phyloP scores from a whole-genome alignment of 768 basidiomycete genomes.

The Collybia sp. region DNA sequence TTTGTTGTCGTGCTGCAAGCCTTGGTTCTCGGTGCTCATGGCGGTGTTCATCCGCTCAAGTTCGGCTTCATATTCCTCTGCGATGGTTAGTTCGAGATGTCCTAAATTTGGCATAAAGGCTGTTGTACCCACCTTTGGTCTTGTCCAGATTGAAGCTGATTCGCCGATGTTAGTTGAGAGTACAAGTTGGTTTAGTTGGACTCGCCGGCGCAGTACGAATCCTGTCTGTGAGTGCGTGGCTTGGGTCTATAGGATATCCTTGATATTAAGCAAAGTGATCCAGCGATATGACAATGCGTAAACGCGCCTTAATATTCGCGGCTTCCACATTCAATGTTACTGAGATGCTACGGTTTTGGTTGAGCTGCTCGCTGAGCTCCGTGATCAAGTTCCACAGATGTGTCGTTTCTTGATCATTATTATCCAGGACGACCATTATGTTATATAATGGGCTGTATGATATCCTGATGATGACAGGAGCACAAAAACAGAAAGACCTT shows the following conservation, averaged over 20 bases:
- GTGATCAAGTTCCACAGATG: slow-evolving; percentile 65
- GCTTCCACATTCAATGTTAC: slow-evolving; percentile 69
- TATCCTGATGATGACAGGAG: too few species aligned
- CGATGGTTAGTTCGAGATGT: slow-evolving; percentile 8
- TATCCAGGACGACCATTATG: slow-evolving; percentile 53
- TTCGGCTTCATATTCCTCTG: slow-evolving; percentile 89
- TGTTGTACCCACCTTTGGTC: slow-evolving; percentile 53
- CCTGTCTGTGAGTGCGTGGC: slow-evolving; percentile 89
- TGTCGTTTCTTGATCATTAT: slow-evolving; percentile 52
- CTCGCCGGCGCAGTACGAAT: slow-evolving; percentile 81
- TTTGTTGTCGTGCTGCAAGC: slow-evolving; percentile 90
- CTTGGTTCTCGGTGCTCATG: slow-evolving; percentile 79
- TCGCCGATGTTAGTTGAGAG: background rate
- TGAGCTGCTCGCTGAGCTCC: slow-evolving; percentile 82
- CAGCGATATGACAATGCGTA: background rate
- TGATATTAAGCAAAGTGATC: slow-evolving; percentile 1
- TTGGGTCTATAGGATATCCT: slow-evolving; percentile 65
- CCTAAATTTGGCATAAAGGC: slow-evolving; percentile 1
- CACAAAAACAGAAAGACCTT: too few species aligned
- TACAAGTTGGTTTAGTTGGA: slow-evolving; percentile 6
- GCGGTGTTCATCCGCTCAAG: slow-evolving; percentile 83
- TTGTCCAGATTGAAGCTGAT: slow-evolving; percentile 86
- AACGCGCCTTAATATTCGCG: slow-evolving; percentile 74
- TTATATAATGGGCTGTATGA: too few species aligned
- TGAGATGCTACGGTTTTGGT: slow-evolving; percentile 70